phyloP scores from a whole-genome alignment of 495 filamentous ascomycete genomes.

The Choiromyces venosus region DNA sequence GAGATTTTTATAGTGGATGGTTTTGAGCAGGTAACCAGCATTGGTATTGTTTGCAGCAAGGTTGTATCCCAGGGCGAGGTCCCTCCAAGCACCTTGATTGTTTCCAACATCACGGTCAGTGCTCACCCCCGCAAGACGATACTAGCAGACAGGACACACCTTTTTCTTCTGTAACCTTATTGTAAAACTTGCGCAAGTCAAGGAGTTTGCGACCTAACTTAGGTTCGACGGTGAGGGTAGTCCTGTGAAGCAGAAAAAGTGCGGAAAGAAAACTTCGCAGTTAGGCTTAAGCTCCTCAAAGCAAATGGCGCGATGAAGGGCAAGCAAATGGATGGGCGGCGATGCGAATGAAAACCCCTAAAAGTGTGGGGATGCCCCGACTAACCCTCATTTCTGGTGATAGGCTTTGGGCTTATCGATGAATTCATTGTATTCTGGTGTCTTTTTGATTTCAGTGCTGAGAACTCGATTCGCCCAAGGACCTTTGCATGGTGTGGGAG shows the following conservation, averaged over 20 bases:
- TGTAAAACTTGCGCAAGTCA: conserved; percentile 66
- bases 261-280: conserved; percentile 4
- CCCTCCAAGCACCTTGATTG: conserved; percentile 59
- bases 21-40: conserved; percentile 71
- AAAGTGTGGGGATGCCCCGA: conserved; percentile 3
- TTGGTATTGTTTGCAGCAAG: conserved; percentile 59
- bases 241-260: conserved; percentile 46
- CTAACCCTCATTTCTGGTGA: conserved; percentile 63
- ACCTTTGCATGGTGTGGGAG: too few relatives aligned
- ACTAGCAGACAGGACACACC: conserved; percentile 27
- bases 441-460: conserved; percentile 50
- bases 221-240: conserved; percentile 64
- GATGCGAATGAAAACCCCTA: neutral
- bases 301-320: neutral
- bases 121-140: neutral
- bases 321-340: conserved; percentile 3
- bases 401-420: conserved; percentile 59
- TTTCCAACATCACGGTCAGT: conserved; percentile 14
- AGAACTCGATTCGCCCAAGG: conserved; percentile 45
- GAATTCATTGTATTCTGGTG: conserved; percentile 63
- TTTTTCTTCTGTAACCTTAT: conserved; percentile 68
- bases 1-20: conserved; percentile 75
- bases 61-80: conserved; percentile 61
- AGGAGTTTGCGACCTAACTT: conserved; percentile 65
- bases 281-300: conserved; percentile 1